These are phyloP conservation scores for Sarocladium kiliense DNA, from an alignment of 2,329 filamentous ascomycete genomes.

Conservation along the genomic window DNA sequence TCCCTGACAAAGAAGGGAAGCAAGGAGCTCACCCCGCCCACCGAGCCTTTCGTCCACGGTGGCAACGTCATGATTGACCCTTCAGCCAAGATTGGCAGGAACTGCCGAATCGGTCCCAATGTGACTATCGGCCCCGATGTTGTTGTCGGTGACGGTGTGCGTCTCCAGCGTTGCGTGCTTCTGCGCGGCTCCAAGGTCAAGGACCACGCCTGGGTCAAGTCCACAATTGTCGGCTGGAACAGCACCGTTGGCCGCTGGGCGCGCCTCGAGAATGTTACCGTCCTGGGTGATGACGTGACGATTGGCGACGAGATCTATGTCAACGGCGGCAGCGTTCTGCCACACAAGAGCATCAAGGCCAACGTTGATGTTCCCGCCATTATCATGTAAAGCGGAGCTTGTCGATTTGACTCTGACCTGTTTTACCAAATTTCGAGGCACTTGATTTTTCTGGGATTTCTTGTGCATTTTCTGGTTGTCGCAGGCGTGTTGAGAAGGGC, in stretches of 20 bases:
- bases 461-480: conserved; percentile 7
- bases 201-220: conserved; percentile 99
- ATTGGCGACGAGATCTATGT: conserved; percentile 98
- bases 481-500: conserved; percentile 1
- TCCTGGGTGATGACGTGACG: conserved; percentile 93
- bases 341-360: conserved; percentile 98
- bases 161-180: conserved; percentile 88
- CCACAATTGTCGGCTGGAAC: conserved; percentile 98
- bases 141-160: conserved; percentile 87
- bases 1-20: conserved; percentile 86
- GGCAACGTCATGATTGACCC: conserved; percentile 96
- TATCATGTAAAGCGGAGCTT: conserved; percentile 51
- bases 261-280: conserved; percentile 94
- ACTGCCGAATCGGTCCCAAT: conserved; percentile 96
- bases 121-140: conserved; percentile 94
- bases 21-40: conserved; percentile 70
- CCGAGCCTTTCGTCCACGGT: conserved; percentile 78
- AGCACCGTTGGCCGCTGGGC: conserved; percentile 94
- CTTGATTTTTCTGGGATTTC: neutral
- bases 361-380: conserved; percentile 81
- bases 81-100: conserved; percentile 92
- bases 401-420: neutral
- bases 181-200: conserved; percentile 89
- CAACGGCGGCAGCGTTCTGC: conserved; percentile 90
- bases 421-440: neutral